These are phyloP conservation scores for Euphrasia confusa DNA, from an alignment of 257 asterid species.

Conservation along the genomic window DNA sequence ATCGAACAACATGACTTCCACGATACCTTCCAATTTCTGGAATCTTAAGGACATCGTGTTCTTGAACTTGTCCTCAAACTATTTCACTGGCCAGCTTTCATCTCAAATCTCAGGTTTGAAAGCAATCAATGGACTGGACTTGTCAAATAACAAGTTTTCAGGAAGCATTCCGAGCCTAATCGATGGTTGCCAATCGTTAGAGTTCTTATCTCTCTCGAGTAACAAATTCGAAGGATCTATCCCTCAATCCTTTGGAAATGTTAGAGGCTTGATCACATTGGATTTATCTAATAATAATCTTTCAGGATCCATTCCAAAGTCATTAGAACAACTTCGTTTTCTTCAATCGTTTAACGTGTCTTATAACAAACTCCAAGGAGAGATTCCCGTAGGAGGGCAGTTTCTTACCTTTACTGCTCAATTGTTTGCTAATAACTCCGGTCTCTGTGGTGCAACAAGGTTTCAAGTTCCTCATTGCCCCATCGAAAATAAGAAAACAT, in stretches of 20 bases:
- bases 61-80: constrained; percentile 28
- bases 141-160: background rate
- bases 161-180: background rate
- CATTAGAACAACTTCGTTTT: constrained; percentile 17
- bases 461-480: constrained; percentile 24
- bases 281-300: constrained; percentile 25
- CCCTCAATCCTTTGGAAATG: constrained; percentile 24
- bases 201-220: constrained; percentile 19
- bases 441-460: constrained; percentile 25
- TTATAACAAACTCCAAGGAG: constrained; percentile 27
- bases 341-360: constrained; percentile 29
- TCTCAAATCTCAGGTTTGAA: constrained; percentile 16
- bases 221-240: constrained; percentile 28
- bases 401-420: constrained; percentile 17
- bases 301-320: constrained; percentile 27
- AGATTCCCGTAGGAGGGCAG: constrained; percentile 27
- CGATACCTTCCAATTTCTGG: constrained; percentile 27
- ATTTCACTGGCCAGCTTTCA: constrained; percentile 24
- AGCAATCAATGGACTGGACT: background rate
- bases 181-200: constrained; percentile 2
- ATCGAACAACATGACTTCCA: constrained; percentile 25
- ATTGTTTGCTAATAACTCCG: background rate
- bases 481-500: background rate
- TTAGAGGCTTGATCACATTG: constrained; percentile 19
- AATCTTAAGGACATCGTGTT: constrained; percentile 17